Evolutionary conservation across 2,329 filamentous ascomycete species (phyloP), one percentile per base, ranked within the genome.

Genomic region (Amylocarpus encephaloides): DNA sequence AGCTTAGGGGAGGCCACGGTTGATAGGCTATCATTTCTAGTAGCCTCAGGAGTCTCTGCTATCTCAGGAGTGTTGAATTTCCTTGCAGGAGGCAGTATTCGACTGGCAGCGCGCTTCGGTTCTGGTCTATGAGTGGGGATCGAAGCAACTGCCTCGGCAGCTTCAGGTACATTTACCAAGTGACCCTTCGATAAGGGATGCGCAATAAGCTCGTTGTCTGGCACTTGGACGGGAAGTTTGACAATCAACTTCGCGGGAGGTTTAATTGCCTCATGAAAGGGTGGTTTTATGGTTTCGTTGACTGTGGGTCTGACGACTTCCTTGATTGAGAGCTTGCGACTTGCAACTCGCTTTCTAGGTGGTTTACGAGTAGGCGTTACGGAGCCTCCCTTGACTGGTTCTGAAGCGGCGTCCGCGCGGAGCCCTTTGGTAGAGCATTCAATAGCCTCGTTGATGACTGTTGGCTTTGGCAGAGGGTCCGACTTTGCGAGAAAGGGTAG

Each of bases 11-110:
- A 34, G 15, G 46, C 15, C 9, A 48, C 10, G 19, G 48, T 30
- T 34, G 51, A 48, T 26, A 15, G 16, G 6, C 18, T 38, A n/a
- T 13, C 22, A 33, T 51, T 60, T 40, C 60, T 64, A 2, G 53
- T 48, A 29, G 54, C 54, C 18, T 59, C 35, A 32, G 59, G 57
- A 29, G 57, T 58, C 29, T 40, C 32, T 19, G 55, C 52, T 22
- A 57, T 52, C 29, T 54, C 40, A 6, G 40, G 38, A 10, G 43
- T 35, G 2, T 51, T 36, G 26, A 5, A 35, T 34, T 18, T 55
- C 40, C 6, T 40, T 5, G n/a, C 16, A 40, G 38, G 38, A 19
- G 38, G 38, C 19, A 18, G 5, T 13, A 29, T 16, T 48, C 52
- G 52, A 29, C 52, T 50, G 13, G 52, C 52, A 32, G 52, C 51